These are phyloP conservation scores for Oryza glaberrima DNA, from an alignment of 176 grass and related monocot species.

Conservation along the genomic window DNA sequence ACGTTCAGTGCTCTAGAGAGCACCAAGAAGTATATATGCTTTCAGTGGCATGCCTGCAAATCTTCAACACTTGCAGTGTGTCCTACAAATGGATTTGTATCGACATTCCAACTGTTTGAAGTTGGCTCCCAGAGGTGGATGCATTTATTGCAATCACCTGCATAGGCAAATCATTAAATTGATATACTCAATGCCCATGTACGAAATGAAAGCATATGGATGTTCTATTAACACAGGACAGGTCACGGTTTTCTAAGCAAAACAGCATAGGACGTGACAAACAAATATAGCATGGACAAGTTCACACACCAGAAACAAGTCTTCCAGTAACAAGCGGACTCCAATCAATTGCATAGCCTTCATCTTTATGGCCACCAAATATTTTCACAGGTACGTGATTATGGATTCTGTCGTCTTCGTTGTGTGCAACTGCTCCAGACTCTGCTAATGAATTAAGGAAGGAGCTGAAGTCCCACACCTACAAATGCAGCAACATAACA, in stretches of 20 bases:
- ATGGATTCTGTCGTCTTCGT: conserved; percentile 60
- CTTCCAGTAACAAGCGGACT: conserved; percentile 75
- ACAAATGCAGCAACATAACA: conserved; percentile 30
- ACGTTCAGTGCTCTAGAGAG: neutral
- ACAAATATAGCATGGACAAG: neutral
- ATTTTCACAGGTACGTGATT: conserved; percentile 63
- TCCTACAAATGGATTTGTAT: conserved; percentile 74
- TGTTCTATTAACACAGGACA: neutral
- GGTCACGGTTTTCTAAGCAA: neutral
- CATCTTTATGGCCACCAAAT: conserved; percentile 85
- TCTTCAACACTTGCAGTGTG: conserved; percentile 85
- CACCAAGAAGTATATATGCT: conserved; percentile 11
- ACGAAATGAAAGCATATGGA: neutral
- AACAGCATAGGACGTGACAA: neutral
- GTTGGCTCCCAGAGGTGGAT: conserved; percentile 93
- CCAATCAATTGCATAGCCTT: conserved; percentile 97
- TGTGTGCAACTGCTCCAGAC: conserved; percentile 54
- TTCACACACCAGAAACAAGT: conserved; percentile 84
- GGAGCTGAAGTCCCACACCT: conserved; percentile 84
- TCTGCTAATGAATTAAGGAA: conserved; percentile 77
- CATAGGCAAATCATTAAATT: neutral
- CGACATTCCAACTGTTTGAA: conserved; percentile 66
- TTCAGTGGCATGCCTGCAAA: conserved; percentile 62
- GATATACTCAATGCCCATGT: neutral
- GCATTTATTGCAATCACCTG: conserved; percentile 80